phyloP scores from a whole-genome alignment of 2,329 filamentous ascomycete species.

The Fusarium sp. region DNA sequence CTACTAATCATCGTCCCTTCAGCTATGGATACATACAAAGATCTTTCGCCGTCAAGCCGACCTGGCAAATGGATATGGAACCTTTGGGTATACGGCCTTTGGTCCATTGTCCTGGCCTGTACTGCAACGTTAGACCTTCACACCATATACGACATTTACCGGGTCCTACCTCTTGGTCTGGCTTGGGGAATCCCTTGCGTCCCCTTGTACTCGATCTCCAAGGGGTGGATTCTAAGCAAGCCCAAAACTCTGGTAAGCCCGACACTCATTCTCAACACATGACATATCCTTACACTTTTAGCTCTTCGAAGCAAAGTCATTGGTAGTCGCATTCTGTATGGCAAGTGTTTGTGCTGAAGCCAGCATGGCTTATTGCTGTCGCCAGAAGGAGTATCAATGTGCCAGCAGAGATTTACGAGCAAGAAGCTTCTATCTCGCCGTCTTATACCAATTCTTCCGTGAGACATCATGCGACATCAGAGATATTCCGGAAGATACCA shows the following conservation, averaged over 20 bases:
- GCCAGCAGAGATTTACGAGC: not conserved
- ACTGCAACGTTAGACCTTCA: not conserved
- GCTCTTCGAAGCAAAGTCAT: conserved; percentile 17
- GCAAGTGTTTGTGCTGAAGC: conserved; percentile 9
- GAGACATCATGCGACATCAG: conserved; percentile 17
- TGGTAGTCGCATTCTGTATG: conserved; percentile 18
- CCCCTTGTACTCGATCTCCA: not conserved
- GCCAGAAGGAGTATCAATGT: not conserved
- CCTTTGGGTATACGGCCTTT: not conserved
- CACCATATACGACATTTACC: conserved; percentile 16
- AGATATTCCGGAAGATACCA: conserved; percentile 12
- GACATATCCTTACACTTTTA: not conserved
- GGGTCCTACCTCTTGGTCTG: conserved; percentile 16
- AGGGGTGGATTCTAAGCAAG: conserved; percentile 1
- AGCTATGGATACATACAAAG: conserved; percentile 26
- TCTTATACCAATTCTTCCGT: conserved; percentile 16
- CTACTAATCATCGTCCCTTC: not conserved
- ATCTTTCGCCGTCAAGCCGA: not conserved
- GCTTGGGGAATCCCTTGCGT: conserved; percentile 21
- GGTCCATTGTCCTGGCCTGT: not conserved
- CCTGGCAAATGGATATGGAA: conserved; percentile 16
- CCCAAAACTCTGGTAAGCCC: conserved; percentile 15
- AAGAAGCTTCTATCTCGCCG: conserved; percentile 11
- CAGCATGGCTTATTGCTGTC: conserved; percentile 15
- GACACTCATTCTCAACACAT: not conserved